Conservation (phyloP, 768 basidiomycete genomes). For the Clitopilus hobsonii region DNA sequence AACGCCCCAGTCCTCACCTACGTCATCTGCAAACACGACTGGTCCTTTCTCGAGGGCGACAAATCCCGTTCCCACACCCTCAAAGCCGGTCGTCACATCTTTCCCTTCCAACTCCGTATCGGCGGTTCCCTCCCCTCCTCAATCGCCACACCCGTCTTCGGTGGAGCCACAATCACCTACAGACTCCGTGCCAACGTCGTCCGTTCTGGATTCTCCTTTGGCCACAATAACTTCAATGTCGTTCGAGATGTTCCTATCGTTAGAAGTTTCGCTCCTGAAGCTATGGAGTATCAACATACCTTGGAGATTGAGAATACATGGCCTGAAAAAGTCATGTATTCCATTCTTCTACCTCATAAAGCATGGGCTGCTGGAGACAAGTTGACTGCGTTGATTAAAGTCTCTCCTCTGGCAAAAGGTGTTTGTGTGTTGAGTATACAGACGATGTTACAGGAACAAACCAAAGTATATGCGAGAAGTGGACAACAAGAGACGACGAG, state of each 20-base stretch:
- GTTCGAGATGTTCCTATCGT: conserved; percentile 59
- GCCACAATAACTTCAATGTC: conserved; percentile 59
- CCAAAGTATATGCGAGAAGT: conserved; percentile 52
- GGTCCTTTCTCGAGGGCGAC: conserved; percentile 88
- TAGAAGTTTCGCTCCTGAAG: conserved; percentile 72
- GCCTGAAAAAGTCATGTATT: conserved; percentile 97
- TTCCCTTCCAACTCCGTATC: conserved; percentile 87
- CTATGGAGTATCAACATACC: conserved; percentile 94
- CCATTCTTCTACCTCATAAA: conserved; percentile 89
- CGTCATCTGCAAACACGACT: conserved; percentile 76
- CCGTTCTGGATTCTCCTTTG: conserved; percentile 56
- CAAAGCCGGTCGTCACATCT: conserved; percentile 91
- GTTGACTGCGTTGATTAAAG: conserved; percentile 78
- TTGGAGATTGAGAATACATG: conserved; percentile 96
- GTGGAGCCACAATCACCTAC: conserved; percentile 74
- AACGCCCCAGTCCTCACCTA: conserved; percentile 43
- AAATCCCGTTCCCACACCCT: conserved; percentile 79
- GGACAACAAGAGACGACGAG: conserved; percentile 59
- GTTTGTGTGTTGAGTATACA: conserved; percentile 62
- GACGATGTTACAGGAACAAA: conserved; percentile 71
- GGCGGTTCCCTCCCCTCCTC: conserved; percentile 84
- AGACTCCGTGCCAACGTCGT: conserved; percentile 84
- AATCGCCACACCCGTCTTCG: conserved; percentile 47
- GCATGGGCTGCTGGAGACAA: conserved; percentile 92
- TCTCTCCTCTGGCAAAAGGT: conserved; percentile 84